Evolutionary conservation across 2,329 filamentous ascomycete genomes (phyloP), one percentile per base, ranked within the genome.

Genomic region (Arthrobotrys musiformis): DNA sequence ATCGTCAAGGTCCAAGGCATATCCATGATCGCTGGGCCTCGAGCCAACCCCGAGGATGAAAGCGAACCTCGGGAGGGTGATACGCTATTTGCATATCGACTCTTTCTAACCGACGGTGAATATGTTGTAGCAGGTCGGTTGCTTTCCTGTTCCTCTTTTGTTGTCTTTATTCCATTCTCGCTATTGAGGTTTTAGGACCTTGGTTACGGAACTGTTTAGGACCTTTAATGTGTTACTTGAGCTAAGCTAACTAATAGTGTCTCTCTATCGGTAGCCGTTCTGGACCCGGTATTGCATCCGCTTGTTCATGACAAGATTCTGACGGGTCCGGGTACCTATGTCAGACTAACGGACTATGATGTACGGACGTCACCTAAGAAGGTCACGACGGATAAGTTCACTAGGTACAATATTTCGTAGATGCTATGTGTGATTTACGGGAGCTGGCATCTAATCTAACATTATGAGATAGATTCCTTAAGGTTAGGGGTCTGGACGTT

Each of bases 1-100:
- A 76, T 76, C 28, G 60, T 68, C 19, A 76, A 76, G 46, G 64
- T 76, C 1, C 72, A 76, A 40, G 64, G 72, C 42, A 76, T 76
- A 37, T 76, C 72, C 17, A 76, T 76, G 72, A 76, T 61, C 8
- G 72, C 72, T n/a, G 72, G 72, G 3, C 64, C 72, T 46, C 56
- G 58, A 2, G 54, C 62, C n/a, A 64, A 76, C 58, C 64, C 64
- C 1, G 48, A 76, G 6, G 72, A 76, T 52, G 72, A 76, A 37
- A 70, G 9, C 1, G 72, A 64, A 19, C 72, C 64, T 6, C 35
- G 24, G 19, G 72, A 76, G 46, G 72, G 72, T 1, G 64, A 76
- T 6, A 70, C 60, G 9, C 35, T 76, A 13, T 76, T 62, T 24
- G 72, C 72, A 0, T 76, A 76, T 54, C 64, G 72, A 7, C 40